A percentile compares a stretch with the other conserved stretches of the same genome.
phyloP scores from a whole-genome alignment of 257 asterid genomes.

The Knoxia roxburghii region DNA sequence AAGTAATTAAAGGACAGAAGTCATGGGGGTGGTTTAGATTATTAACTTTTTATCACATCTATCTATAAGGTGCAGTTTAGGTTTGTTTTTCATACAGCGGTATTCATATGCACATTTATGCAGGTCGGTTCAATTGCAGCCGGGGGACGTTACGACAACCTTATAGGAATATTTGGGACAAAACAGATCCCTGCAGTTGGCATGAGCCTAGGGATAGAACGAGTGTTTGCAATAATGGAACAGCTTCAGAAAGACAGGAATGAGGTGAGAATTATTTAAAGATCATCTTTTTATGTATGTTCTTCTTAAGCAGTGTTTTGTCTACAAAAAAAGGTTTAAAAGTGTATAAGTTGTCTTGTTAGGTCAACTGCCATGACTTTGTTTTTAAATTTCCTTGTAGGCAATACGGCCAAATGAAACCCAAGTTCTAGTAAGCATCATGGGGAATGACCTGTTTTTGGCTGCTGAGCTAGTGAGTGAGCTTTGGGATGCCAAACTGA shows the following conservation, averaged over 20 bases:
- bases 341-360: no score
- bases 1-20: not conserved
- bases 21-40: not conserved
- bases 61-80: not conserved
- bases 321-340: no score
- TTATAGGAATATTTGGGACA: conserved; percentile 78
- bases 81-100: not conserved
- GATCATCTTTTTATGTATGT: not conserved
- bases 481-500: conserved; percentile 57
- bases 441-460: conserved; percentile 59
- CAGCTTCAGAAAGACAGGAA: conserved; percentile 58
- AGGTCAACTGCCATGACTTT: no score
- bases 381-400: no score
- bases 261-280: conserved; percentile 37
- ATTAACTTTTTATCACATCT: no score
- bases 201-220: conserved; percentile 88
- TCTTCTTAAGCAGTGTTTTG: no score
- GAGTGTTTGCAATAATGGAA: conserved; percentile 88
- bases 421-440: conserved; percentile 78
- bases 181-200: conserved; percentile 96
- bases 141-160: conserved; percentile 94
- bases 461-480: conserved; percentile 67
- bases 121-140: conserved; percentile 99
- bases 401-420: conserved; percentile 69
- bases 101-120: conserved; percentile 5